These are phyloP conservation scores for Alternaria gaisen DNA, from an alignment of 2,329 filamentous ascomycete genomes.

Conservation along the genomic window DNA sequence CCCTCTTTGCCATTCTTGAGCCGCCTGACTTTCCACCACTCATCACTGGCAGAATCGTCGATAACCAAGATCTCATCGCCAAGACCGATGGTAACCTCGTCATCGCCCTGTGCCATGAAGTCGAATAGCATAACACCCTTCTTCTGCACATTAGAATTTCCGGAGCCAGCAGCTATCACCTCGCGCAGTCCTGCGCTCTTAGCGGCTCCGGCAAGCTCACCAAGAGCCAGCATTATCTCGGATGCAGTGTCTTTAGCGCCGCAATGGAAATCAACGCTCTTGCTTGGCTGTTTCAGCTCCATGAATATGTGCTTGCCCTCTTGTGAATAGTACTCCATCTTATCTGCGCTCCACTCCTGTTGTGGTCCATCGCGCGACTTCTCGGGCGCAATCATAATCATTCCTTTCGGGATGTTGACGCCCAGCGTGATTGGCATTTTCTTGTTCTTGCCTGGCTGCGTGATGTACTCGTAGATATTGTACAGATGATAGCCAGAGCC, in stretches of 20 bases:
- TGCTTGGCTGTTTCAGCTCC: slow-evolving; percentile 89
- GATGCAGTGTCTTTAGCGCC: slow-evolving; percentile 96
- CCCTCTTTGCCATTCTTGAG: slow-evolving; percentile 93
- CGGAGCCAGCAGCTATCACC: slow-evolving; percentile 81
- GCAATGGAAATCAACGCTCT: slow-evolving; percentile 95
- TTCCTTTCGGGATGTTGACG: slow-evolving; percentile 87
- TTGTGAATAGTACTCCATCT: slow-evolving; percentile 95
- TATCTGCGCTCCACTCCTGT: slow-evolving; percentile 93
- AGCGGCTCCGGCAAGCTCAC: slow-evolving; percentile 86
- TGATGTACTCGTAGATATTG: slow-evolving; percentile 97
- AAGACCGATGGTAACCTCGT: slow-evolving; percentile 90
- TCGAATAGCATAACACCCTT: slow-evolving; percentile 91
- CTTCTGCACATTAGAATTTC: slow-evolving; percentile 69
- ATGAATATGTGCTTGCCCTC: slow-evolving; percentile 98
- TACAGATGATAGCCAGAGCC: slow-evolving; percentile 92
- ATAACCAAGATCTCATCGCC: slow-evolving; percentile 92
- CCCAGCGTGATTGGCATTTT: slow-evolving; percentile 98
- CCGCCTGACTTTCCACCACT: slow-evolving; percentile 97
- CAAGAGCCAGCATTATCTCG: slow-evolving; percentile 87
- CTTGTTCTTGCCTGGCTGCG: slow-evolving; percentile 95
- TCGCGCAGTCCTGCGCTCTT: slow-evolving; percentile 85
- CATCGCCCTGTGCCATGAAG: slow-evolving; percentile 94
- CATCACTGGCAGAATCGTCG: slow-evolving; percentile 90
- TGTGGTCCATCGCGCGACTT: slow-evolving; percentile 82
- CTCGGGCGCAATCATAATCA: slow-evolving; percentile 90